Conservation (phyloP, 2,329 filamentous ascomycete species). For the Trichoderma sp. region DNA sequence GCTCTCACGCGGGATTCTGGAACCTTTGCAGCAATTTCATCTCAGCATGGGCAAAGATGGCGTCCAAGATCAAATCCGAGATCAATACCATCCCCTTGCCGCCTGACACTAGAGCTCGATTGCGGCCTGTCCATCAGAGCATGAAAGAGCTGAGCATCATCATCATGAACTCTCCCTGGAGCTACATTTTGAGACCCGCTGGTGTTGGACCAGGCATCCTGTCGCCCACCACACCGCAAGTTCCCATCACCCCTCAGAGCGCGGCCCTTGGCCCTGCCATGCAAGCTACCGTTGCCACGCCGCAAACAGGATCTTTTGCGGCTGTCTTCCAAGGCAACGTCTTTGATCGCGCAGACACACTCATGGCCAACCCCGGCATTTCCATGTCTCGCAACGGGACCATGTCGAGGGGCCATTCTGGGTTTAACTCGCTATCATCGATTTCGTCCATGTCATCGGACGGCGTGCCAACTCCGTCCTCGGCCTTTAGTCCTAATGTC, state of each 20-base stretch:
- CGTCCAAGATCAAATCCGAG: conserved; percentile 58
- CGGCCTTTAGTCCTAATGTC: conserved; percentile 37
- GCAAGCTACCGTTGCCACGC: conserved; percentile 82
- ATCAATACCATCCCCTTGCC: conserved; percentile 57
- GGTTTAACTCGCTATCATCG: conserved; percentile 44
- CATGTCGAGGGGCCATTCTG: conserved; percentile 46
- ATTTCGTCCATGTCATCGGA: conserved; percentile 47
- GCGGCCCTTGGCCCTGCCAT: conserved; percentile 87
- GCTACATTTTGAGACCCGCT: conserved; percentile 43
- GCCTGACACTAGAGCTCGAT: conserved; percentile 68
- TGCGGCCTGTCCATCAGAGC: conserved; percentile 78
- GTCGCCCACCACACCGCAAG: conserved; percentile 31
- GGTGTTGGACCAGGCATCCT: conserved; percentile 18
- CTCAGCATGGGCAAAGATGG: conserved; percentile 68
- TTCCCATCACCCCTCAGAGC: conserved; percentile 83
- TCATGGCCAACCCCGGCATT: conserved; percentile 59
- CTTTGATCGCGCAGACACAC: conserved; percentile 61
- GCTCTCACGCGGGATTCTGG: conserved; percentile 65
- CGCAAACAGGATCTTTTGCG: conserved; percentile 59
- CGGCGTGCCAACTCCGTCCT: conserved; percentile 37
- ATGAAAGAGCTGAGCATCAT: conserved; percentile 78
- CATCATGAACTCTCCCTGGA: conserved; percentile 65
- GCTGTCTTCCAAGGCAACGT: conserved; percentile 58
- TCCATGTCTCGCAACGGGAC: conserved; percentile 57
- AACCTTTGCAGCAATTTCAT: conserved; percentile 74